Evolutionary conservation across 2,329 filamentous ascomycete genomes (phyloP).

Genomic region (Diaporthe sp.): DNA sequence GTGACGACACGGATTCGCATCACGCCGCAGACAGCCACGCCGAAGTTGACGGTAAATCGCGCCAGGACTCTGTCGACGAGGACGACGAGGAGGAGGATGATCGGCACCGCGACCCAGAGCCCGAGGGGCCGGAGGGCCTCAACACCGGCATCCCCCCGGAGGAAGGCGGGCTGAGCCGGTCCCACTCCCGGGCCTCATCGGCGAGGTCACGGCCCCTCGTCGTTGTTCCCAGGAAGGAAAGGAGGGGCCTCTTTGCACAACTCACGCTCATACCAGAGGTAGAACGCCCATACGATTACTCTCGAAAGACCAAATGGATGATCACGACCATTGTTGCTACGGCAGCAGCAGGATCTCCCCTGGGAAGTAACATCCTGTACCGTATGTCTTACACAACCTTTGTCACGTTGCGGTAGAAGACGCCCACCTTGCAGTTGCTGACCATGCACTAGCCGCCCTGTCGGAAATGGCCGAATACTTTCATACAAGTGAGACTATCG

Average conservation of each 20-base stretch:
- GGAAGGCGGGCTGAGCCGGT: conserved; percentile 22
- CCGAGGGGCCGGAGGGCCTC: conserved; percentile 37
- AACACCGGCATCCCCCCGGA: conserved; percentile 33
- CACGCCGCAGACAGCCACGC: conserved; percentile 17
- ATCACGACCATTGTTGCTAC: conserved; percentile 84
- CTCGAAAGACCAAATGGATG: conserved; percentile 83
- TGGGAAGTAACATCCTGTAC: conserved; percentile 88
- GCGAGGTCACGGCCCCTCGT: conserved; percentile 53
- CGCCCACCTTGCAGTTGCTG: not conserved
- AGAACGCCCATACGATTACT: conserved; percentile 81
- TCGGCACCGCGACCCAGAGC: conserved; percentile 38
- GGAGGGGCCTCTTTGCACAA: conserved; percentile 80
- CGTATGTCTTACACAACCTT: conserved; percentile 65
- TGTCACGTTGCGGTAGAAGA: not conserved
- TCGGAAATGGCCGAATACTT: conserved; percentile 74
- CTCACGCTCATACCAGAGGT: conserved; percentile 85
- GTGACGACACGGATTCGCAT: conserved; percentile 30
- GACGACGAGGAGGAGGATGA: conserved; percentile 41
- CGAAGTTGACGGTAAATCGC: conserved; percentile 11
- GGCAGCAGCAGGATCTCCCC: conserved; percentile 82
- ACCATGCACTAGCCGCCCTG: conserved; percentile 71
- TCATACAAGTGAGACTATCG: conserved; percentile 72
- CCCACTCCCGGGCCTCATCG: conserved; percentile 55
- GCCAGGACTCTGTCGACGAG: not conserved
- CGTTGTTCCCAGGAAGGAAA: conserved; percentile 61